phyloP scores from a whole-genome alignment of 768 basidiomycete species.

The Scleroderma citrinum region DNA sequence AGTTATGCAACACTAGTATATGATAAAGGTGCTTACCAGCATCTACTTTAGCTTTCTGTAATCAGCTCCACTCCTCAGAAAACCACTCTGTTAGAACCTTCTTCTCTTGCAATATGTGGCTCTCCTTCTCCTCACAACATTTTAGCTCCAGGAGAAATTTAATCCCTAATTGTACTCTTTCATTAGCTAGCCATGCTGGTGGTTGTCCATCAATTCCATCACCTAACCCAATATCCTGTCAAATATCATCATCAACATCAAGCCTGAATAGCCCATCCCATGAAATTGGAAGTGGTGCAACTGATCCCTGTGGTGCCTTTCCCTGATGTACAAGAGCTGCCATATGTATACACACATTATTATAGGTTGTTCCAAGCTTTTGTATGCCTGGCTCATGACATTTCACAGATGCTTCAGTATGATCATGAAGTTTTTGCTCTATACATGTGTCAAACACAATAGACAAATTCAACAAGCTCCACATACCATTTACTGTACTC shows the following conservation, averaged over 20 bases:
- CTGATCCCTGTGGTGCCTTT: constrained; percentile 19
- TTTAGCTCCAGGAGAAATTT: constrained; percentile 15
- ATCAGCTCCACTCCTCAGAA: constrained; percentile 19
- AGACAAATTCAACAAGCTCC: too few relatives aligned
- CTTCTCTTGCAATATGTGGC: constrained; percentile 11
- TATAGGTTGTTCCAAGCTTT: constrained; percentile 21
- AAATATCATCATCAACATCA: constrained; percentile 34
- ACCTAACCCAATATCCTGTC: constrained; percentile 28
- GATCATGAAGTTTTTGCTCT: constrained; percentile 23
- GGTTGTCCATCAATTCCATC: constrained; percentile 9
- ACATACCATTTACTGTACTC: too few relatives aligned
- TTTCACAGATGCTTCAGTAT: constrained; percentile 22
- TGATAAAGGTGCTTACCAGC: constrained; percentile 1
- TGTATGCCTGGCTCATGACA: constrained; percentile 24
- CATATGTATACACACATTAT: constrained; percentile 23
- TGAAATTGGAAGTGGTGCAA: constrained; percentile 19
- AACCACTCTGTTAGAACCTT: constrained; percentile 22
- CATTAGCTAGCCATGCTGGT: constrained; percentile 16
- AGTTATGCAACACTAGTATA: not conserved
- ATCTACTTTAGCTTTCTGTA: not conserved
- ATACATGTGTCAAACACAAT: not conserved
- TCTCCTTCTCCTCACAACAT: constrained; percentile 23
- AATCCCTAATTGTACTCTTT: constrained; percentile 12
- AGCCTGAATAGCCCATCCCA: constrained; percentile 21
- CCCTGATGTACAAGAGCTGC: constrained; percentile 9